Conservation (phyloP, 2,329 filamentous ascomycete genomes). For the Calycina marina region DNA sequence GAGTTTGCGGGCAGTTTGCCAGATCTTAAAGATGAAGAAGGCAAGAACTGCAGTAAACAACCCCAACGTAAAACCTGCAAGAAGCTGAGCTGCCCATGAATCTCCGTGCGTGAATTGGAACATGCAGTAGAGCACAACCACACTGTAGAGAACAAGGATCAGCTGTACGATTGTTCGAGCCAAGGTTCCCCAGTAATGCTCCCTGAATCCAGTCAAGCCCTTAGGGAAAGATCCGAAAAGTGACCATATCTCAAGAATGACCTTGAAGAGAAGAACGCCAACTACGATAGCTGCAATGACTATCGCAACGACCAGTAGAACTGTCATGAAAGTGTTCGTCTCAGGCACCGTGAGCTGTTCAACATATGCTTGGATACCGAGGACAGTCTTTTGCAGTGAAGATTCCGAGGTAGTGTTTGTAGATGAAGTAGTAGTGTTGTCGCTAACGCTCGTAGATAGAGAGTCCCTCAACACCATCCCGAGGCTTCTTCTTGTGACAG, state of each 20-base stretch:
- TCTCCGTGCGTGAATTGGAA: slow-evolving; percentile 91
- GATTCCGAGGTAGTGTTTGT: slow-evolving; percentile 14
- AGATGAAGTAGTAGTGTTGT: slow-evolving; percentile 16
- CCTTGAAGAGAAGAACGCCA: slow-evolving; percentile 77
- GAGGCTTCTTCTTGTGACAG: slow-evolving; percentile 39
- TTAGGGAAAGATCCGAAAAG: slow-evolving; percentile 79
- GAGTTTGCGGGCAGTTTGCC: slow-evolving; percentile 55
- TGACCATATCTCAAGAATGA: slow-evolving; percentile 81
- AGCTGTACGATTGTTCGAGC: slow-evolving; percentile 79
- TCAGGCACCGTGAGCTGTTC: slow-evolving; percentile 73
- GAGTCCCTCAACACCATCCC: slow-evolving; percentile 38
- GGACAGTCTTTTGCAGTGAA: slow-evolving; percentile 37
- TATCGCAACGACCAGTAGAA: slow-evolving; percentile 78
- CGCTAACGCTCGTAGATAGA: slow-evolving; percentile 31
- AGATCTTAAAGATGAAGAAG: slow-evolving; percentile 79
- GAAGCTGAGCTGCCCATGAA: slow-evolving; percentile 78
- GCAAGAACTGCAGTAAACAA: slow-evolving; percentile 69
- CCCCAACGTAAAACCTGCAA: slow-evolving; percentile 68
- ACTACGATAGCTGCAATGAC: slow-evolving; percentile 73
- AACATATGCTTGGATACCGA: slow-evolving; percentile 70
- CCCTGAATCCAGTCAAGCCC: slow-evolving; percentile 67
- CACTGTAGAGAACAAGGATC: slow-evolving; percentile 75
- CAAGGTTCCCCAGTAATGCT: slow-evolving; percentile 92
- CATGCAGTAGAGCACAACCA: slow-evolving; percentile 92
- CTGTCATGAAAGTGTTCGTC: slow-evolving; percentile 91